These are phyloP conservation scores for Fusarium abutilonis DNA, from an alignment of 2,329 filamentous ascomycete species.

Conservation along the genomic window DNA sequence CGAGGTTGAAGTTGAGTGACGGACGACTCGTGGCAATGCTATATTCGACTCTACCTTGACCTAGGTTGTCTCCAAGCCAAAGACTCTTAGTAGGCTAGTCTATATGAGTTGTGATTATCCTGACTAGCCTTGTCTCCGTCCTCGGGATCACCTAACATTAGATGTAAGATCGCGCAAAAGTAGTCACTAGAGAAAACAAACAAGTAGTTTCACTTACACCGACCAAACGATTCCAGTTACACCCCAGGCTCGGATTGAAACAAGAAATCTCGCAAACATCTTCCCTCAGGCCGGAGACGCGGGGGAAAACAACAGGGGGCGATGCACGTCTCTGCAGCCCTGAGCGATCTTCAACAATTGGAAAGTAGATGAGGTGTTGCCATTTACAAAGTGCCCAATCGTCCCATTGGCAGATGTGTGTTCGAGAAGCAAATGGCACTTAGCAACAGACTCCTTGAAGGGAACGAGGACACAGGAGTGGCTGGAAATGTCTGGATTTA, in stretches of 20 bases:
- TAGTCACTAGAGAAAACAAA: not conserved
- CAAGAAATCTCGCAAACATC: conserved; percentile 11
- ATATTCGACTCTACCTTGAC: conserved; percentile 16
- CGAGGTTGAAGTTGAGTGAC: conserved; percentile 24
- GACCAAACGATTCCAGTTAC: not conserved
- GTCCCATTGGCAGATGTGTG: conserved; percentile 9
- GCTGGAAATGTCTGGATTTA: conserved; percentile 11
- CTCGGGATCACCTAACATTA: too few relatives aligned
- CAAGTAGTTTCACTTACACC: conserved; percentile 12
- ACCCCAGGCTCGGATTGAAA: not conserved
- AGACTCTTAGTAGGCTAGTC: not conserved
- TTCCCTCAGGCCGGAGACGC: conserved; percentile 28
- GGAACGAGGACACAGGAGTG: conserved; percentile 24
- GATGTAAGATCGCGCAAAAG: conserved; percentile 12
- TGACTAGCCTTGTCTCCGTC: conserved; percentile 6
- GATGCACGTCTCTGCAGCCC: conserved; percentile 19
- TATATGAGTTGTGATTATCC: not conserved
- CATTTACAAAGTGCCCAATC: conserved; percentile 32
- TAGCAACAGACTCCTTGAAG: conserved; percentile 28
- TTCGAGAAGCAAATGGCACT: conserved; percentile 34
- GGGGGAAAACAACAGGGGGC: conserved; percentile 19
- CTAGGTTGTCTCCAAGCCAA: not conserved
- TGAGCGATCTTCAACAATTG: conserved; percentile 35
- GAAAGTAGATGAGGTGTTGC: conserved; percentile 31
- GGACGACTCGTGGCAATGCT: conserved; percentile 24